These are phyloP conservation scores for Trichaptum fuscoviolaceum DNA, from an alignment of 768 basidiomycete species.

Conservation along the genomic window DNA sequence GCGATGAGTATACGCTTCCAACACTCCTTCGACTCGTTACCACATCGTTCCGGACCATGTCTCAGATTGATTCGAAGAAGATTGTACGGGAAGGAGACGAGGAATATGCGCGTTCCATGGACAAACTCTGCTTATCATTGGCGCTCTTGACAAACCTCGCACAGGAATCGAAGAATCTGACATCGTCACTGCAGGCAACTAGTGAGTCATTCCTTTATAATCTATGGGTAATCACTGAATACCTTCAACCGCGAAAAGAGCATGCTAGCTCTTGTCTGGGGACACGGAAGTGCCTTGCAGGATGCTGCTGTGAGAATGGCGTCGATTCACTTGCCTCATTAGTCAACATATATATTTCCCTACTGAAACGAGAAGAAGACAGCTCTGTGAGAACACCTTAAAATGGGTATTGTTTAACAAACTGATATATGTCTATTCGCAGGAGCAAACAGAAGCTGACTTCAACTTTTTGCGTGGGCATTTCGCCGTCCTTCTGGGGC, in stretches of 20 bases:
- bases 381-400: neutral
- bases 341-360: conserved; percentile 36
- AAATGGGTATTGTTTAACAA: no score
- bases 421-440: neutral
- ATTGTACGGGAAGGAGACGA: conserved; percentile 16
- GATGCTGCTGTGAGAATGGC: conserved; percentile 47
- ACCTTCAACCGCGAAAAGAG: conserved; percentile 26
- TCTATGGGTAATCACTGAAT: neutral
- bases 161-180: conserved; percentile 43
- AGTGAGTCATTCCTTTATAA: conserved; percentile 36
- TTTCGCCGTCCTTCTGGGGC: conserved; percentile 66
- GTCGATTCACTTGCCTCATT: conserved; percentile 48
- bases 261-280: conserved; percentile 48
- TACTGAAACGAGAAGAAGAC: neutral
- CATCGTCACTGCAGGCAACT: conserved; percentile 34
- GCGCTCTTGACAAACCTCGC: conserved; percentile 75
- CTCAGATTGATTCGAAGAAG: conserved; percentile 15
- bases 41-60: conserved; percentile 26
- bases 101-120: conserved; percentile 42
- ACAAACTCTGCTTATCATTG: conserved; percentile 68
- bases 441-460: conserved; percentile 27
- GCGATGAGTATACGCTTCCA: conserved; percentile 40
- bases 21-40: conserved; percentile 45
- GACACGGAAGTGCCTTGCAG: conserved; percentile 41
- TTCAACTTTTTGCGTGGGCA: conserved; percentile 62